Evolutionary conservation across 2,329 filamentous ascomycete species (phyloP), one percentile per base, ranked within the genome.

Genomic region (Xylaria sp.): DNA sequence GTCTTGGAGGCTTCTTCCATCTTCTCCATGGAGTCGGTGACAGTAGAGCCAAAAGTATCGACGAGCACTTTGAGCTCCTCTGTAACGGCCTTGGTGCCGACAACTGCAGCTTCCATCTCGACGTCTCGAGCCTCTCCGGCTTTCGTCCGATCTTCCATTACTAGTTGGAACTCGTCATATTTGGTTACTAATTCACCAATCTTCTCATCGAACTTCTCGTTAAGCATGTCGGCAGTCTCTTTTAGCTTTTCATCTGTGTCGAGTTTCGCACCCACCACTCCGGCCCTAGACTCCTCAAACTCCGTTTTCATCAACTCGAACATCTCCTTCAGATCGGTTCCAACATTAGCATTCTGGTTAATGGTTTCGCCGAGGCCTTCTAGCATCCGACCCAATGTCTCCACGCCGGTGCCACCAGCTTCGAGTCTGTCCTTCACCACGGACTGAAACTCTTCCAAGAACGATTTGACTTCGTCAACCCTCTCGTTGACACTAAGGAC

Each of bases 61-160:
- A 97, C 91, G 0, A 97, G 89, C 9, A 93, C 83, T 79, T 93
- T 95, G 67, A 98, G 88, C 74, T 98, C 96, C 70, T 98, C 94
- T 0, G 94, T 90, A 62, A 97, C 88, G 4, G 88, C 86, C 81
- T 94, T 97, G 31, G 92, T 95, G 69, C 86, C 88, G 18, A 90
- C 85, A 8, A 97, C 84, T 4, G 94, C 89, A 64, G 92, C 90
- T 67, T 94, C 89, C 71, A 94, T 90, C 72, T 92, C 88, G 41
- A 87, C 82, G 39, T 93, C 90, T 67, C 92, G 91, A 72, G 92
- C 90, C 74, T 95, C 93, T 63, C 90, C 89, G 41, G 91, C 87
- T 72, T 90, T 90, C 58, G 90, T 88, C 74, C 92, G 92, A 57
- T 92, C 91, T 54, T 97, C 92, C 36, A 93, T 86, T 8, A 89